Percentiles rank a stretch among this genome's conserved stretches.
Conservation (phyloP, 2,329 filamentous ascomycete genomes). For the Eutypella sp. region DNA sequence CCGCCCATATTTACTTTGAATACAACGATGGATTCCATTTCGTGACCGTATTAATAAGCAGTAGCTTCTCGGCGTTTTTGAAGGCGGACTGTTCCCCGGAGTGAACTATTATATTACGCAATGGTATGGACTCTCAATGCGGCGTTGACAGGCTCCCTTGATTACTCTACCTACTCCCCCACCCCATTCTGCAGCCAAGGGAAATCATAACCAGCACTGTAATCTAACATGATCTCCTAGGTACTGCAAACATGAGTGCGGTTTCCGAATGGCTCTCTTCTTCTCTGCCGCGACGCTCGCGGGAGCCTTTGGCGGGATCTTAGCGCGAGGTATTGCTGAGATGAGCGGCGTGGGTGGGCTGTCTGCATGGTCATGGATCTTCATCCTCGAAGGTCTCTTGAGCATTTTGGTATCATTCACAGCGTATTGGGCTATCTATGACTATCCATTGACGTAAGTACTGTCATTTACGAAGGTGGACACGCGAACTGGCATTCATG, state of each 20-base stretch:
- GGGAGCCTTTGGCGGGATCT: constrained; percentile 57
- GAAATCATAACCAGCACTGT: too few relatives aligned
- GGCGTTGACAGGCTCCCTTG: too few relatives aligned
- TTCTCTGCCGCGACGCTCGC: constrained; percentile 52
- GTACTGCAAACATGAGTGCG: constrained; percentile 55
- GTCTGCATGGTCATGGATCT: constrained; percentile 73
- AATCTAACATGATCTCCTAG: too few relatives aligned
- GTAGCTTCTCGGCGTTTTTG: constrained; percentile 42
- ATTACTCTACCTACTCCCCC: too few relatives aligned
- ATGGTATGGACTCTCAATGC: constrained; percentile 62
- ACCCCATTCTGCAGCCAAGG: too few relatives aligned
- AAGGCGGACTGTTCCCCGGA: constrained; percentile 58
- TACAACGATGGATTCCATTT: constrained; percentile 48
- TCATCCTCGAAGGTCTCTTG: constrained; percentile 60
- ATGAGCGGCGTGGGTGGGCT: constrained; percentile 46
- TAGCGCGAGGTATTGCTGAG: constrained; percentile 55
- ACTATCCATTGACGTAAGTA: constrained; percentile 33
- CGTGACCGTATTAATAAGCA: constrained; percentile 45
- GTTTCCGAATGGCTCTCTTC: constrained; percentile 58
- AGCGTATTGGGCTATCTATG: background rate
- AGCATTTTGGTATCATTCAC: constrained; percentile 43
- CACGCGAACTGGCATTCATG: too few relatives aligned
- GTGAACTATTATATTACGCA: constrained; percentile 55
- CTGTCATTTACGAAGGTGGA: background rate
- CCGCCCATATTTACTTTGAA: constrained; percentile 52